Percentiles rank a stretch among this genome's conserved stretches.
Evolutionary conservation across 805 yeast genomes (phyloP).

Genomic region (Metschnikowia borealis): DNA sequence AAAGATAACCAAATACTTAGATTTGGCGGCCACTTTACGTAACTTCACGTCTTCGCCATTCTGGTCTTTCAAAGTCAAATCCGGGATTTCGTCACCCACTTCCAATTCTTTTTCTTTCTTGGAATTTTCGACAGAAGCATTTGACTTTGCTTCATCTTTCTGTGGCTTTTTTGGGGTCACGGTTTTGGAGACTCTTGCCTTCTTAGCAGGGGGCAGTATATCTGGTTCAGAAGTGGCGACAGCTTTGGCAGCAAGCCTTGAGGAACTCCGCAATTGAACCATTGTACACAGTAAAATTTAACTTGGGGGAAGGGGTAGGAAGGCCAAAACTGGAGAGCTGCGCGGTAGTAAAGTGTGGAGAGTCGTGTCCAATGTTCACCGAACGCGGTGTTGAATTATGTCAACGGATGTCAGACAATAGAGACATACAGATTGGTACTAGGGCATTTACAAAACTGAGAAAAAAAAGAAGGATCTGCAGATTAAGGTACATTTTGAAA

Average conservation of each 20-base stretch:
- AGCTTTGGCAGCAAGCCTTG: constrained; percentile 14
- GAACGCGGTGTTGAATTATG: not conserved
- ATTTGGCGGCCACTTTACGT: constrained; percentile 25
- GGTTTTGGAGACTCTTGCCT: not conserved
- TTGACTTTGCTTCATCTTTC: not conserved
- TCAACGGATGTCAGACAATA: not conserved
- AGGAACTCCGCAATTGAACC: constrained; percentile 19
- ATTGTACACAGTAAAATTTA: not conserved
- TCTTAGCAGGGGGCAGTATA: not conserved
- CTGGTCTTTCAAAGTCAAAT: constrained; percentile 60
- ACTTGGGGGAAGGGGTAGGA: not conserved
- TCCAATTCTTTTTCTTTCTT: constrained; percentile 23
- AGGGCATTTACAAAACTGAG: not conserved
- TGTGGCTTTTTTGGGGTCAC: constrained; percentile 4
- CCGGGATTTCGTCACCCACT: constrained; percentile 67
- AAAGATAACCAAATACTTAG: constrained; percentile 38
- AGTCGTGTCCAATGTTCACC: not conserved
- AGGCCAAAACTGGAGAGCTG: not conserved
- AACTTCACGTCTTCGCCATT: constrained; percentile 52
- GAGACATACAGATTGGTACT: not conserved
- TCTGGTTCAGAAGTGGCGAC: not conserved
- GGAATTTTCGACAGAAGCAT: not conserved
- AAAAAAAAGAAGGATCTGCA: not conserved
- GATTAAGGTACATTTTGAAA: too few relatives aligned
- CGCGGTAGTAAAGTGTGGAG: not conserved